phyloP scores from a whole-genome alignment of 192 early-diverging fungal genomes.

The Cladochytrium replicatum region DNA sequence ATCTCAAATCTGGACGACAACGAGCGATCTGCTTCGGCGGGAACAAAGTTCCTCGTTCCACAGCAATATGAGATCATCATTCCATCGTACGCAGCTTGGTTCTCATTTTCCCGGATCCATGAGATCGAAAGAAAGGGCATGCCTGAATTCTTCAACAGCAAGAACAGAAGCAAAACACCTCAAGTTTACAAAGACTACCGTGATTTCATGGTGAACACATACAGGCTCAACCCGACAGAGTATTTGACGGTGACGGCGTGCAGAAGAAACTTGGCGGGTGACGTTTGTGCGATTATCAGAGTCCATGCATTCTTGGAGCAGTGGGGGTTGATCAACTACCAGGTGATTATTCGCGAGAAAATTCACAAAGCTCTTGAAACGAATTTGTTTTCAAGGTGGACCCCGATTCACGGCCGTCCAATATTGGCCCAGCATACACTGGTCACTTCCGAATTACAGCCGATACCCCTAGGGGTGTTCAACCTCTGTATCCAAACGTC shows the following conservation, averaged over 20 bases:
- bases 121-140: slow-evolving; percentile 79
- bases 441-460: slow-evolving; percentile 97
- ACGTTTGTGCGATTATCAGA: slow-evolving; percentile 97
- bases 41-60: background rate
- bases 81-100: slow-evolving; percentile 94
- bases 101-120: slow-evolving; percentile 66
- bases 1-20: no score
- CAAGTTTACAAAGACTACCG: slow-evolving; percentile 85
- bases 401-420: slow-evolving; percentile 82
- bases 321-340: slow-evolving; percentile 98
- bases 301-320: slow-evolving; percentile 98
- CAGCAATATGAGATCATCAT: slow-evolving; percentile 35
- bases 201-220: slow-evolving; percentile 98
- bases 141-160: slow-evolving; percentile 93
- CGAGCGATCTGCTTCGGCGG: no score
- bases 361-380: background rate
- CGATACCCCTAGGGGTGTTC: slow-evolving; percentile 85
- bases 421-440: slow-evolving; percentile 86
- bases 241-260: slow-evolving; percentile 98
- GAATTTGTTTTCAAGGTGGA: slow-evolving; percentile 57
- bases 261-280: slow-evolving; percentile 89
- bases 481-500: slow-evolving; percentile 68
- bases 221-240: slow-evolving; percentile 88
- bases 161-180: slow-evolving; percentile 89
- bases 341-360: slow-evolving; percentile 40